A percentile compares a stretch with the other conserved stretches of the same genome.
Evolutionary conservation across 768 basidiomycete genomes (phyloP).

Genomic region (Collybia nuda): DNA sequence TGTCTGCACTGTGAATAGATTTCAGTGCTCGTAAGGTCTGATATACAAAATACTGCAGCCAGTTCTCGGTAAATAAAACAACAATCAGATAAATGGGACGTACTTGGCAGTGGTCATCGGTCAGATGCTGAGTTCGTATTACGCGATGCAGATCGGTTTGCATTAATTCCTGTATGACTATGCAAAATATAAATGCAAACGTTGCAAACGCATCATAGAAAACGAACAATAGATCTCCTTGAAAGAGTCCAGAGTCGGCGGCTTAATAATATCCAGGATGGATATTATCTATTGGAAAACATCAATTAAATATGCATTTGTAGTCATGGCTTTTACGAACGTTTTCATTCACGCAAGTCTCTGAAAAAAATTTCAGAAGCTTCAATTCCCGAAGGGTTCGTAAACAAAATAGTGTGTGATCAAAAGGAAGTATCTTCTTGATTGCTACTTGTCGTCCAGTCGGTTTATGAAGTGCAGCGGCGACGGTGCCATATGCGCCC

Average conservation of each 20-base stretch:
- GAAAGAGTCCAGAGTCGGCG: conserved; percentile 70
- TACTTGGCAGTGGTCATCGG: conserved; percentile 88
- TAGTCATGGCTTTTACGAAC: conserved; percentile 31
- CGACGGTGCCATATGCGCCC: conserved; percentile 90
- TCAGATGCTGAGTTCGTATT: conserved; percentile 85
- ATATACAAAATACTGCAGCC: conserved; percentile 80
- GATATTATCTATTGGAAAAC: conserved; percentile 70
- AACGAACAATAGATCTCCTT: conserved; percentile 81
- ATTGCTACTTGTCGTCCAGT: conserved; percentile 86
- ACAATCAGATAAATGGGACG: conserved; percentile 5
- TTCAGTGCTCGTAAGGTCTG: conserved; percentile 95
- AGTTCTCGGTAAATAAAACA: neutral
- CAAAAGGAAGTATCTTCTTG: conserved; percentile 94
- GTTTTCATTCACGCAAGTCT: conserved; percentile 79
- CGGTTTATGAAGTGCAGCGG: conserved; percentile 82
- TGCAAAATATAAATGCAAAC: neutral
- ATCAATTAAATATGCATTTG: conserved; percentile 6
- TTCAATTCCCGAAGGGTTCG: conserved; percentile 91
- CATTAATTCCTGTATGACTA: conserved; percentile 86
- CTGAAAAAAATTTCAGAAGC: conserved; percentile 82
- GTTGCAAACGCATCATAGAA: conserved; percentile 8
- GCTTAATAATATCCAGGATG: conserved; percentile 89
- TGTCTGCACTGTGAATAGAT: conserved; percentile 93
- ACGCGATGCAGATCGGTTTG: conserved; percentile 91
- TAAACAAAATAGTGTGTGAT: conserved; percentile 89